Base-by-base conservation (phyloP, 768 basidiomycete genomes). In the Scleroderma bovista region DNA sequence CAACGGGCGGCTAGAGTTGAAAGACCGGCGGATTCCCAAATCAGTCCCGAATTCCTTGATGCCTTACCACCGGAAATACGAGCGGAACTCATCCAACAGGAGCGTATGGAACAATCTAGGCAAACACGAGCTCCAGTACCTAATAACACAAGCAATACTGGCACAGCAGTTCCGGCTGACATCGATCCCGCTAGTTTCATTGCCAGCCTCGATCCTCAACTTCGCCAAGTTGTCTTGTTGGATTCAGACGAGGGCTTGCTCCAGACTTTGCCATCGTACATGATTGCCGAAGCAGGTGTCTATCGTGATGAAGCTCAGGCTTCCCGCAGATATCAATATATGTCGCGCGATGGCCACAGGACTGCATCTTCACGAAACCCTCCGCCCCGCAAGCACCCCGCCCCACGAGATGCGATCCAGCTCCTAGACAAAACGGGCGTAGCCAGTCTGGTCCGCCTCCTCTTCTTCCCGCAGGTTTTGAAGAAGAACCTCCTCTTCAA, bases 1-100 rank as follows among this genome's bases (percentile, higher is more conserved):
- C 90, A 86, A 52, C 84, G 86, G 36, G 83, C 88, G 11, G 83
- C 91, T 4, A 75, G 83, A 61, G 72, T 84, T 49, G 86, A 86
- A 64, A 77, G 80, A 41, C 87, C 81, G 31, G 74, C 80, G 16
- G 92, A 92, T 57, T 92, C 92, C 0, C 86, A 89, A 60, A 94
- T 99, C 67, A 95, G 89, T 67, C 65, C 84, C 2, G 96, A 99
- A 70, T 99, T 99, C 69, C 78, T 99, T 41, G 90, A 97, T 57
- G 96, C 96, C 1, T 75, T 98, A 4, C 96, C 96, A 3, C 90
- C 94, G 3, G 94, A 96, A 59, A 89, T 99, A 49, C 87, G 96
- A 20, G 93, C 93, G 1, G 96, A 99, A 64, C 93, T 99, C 42
- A 81, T 99, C 20, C 92, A 96, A 63, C 93, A 97, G 69, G 95